These are phyloP conservation scores for Quercus suber DNA, from an alignment of 306 rosid species.

Conservation along the genomic window DNA sequence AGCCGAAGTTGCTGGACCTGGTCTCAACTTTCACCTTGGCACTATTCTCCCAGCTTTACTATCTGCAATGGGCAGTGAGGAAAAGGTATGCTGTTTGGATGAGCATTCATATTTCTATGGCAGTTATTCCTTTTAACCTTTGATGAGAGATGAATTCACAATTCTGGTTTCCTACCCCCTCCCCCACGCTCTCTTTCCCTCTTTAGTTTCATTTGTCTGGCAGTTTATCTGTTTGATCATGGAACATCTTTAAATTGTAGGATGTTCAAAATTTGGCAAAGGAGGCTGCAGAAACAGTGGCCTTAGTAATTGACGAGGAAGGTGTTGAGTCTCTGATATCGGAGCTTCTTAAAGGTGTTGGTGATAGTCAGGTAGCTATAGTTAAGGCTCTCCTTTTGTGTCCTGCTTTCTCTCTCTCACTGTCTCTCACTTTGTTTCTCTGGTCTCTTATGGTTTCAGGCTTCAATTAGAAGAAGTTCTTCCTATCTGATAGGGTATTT, in stretches of 20 bases:
- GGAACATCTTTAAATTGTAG: slow-evolving; percentile 43
- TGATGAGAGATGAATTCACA: slow-evolving; percentile 8
- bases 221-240: background rate
- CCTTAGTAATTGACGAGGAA: slow-evolving; percentile 82
- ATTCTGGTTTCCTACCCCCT: background rate
- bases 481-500: slow-evolving; percentile 85
- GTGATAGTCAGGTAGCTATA: slow-evolving; percentile 71
- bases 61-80: slow-evolving; percentile 71
- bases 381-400: background rate
- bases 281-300: slow-evolving; percentile 92
- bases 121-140: slow-evolving; percentile 7
- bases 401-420: background rate
- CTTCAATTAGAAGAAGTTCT: slow-evolving; percentile 71
- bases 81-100: slow-evolving; percentile 44
- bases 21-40: slow-evolving; percentile 79
- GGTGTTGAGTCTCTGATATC: slow-evolving; percentile 80
- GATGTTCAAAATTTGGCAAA: slow-evolving; percentile 78
- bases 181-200: no score
- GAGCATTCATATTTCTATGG: slow-evolving; percentile 6
- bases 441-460: slow-evolving; percentile 50
- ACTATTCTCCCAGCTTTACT: slow-evolving; percentile 91
- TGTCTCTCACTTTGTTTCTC: slow-evolving; percentile 2
- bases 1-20: slow-evolving; percentile 97
- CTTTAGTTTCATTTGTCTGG: background rate
- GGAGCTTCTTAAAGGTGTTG: slow-evolving; percentile 78